Evolutionary conservation across 2,329 filamentous ascomycete genomes (phyloP).

Genomic region (Grosmannia clavigera): DNA sequence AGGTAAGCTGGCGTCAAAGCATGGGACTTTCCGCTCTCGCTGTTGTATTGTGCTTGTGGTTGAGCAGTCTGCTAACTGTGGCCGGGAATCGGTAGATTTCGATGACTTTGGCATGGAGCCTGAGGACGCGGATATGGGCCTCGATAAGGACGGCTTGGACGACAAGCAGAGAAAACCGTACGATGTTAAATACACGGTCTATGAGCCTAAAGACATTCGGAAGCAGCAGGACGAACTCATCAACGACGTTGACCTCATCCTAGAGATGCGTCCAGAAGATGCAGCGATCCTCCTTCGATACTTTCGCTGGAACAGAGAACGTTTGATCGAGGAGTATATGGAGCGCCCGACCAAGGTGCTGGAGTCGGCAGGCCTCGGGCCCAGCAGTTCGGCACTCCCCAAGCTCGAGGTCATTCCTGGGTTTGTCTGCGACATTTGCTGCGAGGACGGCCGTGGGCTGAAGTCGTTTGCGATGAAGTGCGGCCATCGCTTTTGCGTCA

Average conservation of each 20-base stretch:
- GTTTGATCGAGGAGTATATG: conserved; percentile 93
- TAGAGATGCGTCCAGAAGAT: conserved; percentile 80
- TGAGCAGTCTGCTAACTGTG: not conserved
- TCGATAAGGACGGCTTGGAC: conserved; percentile 46
- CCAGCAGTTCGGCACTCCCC: conserved; percentile 47
- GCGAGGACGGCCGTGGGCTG: conserved; percentile 67
- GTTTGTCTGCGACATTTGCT: conserved; percentile 93
- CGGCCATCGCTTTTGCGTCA: conserved; percentile 81
- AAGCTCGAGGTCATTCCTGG: conserved; percentile 59
- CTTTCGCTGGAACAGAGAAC: conserved; percentile 93
- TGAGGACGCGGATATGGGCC: conserved; percentile 40
- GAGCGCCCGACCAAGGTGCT: conserved; percentile 68
- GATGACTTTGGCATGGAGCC: conserved; percentile 38
- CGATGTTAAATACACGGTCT: conserved; percentile 75
- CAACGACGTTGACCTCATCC: conserved; percentile 79
- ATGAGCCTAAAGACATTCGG: conserved; percentile 69
- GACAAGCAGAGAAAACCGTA: conserved; percentile 64
- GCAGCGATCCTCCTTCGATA: conserved; percentile 81
- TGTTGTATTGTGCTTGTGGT: not conserved
- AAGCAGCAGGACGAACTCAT: conserved; percentile 76
- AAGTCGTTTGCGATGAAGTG: conserved; percentile 91
- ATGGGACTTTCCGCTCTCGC: not conserved
- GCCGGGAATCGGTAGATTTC: conserved; percentile 17
- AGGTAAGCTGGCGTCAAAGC: conserved; percentile 23
- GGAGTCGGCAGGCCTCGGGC: conserved; percentile 71